Evolutionary conservation across 2,329 filamentous ascomycete genomes (phyloP), one percentile per base, ranked within the genome.

Genomic region (Aspergillus latus): DNA sequence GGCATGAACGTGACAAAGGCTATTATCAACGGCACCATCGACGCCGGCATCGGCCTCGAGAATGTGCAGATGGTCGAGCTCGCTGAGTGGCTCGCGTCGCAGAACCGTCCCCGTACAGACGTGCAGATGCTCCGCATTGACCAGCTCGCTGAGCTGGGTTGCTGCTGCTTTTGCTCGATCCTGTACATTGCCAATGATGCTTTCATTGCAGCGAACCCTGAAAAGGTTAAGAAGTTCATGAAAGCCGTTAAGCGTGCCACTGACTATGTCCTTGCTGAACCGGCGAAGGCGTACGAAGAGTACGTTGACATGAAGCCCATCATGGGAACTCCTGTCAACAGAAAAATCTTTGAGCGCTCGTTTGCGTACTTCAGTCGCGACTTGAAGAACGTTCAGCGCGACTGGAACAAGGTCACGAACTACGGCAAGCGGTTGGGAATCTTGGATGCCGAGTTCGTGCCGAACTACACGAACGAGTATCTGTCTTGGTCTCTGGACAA

Each of bases 41-140:
- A 91, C 68, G 88, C 88, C 15, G 88, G 88, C 37, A 85, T 90
- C 66, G 88, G 88, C 15, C 83, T 92, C 4, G 88, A 91, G 73
- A 92, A 92, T 67, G 88, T 92, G 5, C 88, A 92, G 73, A 90
- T 90, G 88, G 88, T 91, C 43, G 88, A 91, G 74, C 80, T 92
- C 1, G 88, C 88, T 71, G 87, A 90, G 68, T 91, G 88, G 88
- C 84, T 91, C 16, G 80, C 79, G 0, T 60, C 69, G 0, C 86
- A 89, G 69, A 80, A 80, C 63, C 85, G 87, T 1, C 81, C 84
- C 57, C 82, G 82, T 69, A 75, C 78, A 11, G 88, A 91, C 61
- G 88, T 90, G 6, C 85, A 89, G 74, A 91, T 92, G 88, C 83
- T 92, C 15, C 85, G 88, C 66, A 92, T 92, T 67, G 88, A 92